Conservation (phyloP, 1,284 basidiomycete genomes). For the Ustilago sp. region DNA sequence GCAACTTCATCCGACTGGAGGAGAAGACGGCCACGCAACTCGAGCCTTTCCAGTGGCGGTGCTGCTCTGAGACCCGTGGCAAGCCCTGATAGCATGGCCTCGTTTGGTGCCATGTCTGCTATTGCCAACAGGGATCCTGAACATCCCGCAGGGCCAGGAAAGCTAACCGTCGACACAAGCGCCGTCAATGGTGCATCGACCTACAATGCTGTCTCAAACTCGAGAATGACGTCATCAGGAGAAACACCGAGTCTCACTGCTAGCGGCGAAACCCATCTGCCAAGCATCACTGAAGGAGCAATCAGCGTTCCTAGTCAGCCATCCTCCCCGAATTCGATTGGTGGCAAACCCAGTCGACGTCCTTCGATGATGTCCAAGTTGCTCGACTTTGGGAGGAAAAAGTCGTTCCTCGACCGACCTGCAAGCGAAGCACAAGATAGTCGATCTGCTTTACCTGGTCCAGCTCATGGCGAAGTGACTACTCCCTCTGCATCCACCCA, state of each 20-base stretch:
- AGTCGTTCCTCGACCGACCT: constrained; percentile 39
- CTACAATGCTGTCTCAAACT: neutral
- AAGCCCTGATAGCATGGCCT: constrained; percentile 36
- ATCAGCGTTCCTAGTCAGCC: constrained; percentile 23
- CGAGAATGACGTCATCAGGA: constrained; percentile 5
- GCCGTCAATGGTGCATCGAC: neutral
- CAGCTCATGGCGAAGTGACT: constrained; percentile 17
- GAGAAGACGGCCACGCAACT: constrained; percentile 25
- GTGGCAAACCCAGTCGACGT: constrained; percentile 24
- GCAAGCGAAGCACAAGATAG: constrained; percentile 18
- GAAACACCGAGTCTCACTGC: constrained; percentile 13
- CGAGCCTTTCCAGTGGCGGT: constrained; percentile 29
- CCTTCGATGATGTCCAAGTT: constrained; percentile 50
- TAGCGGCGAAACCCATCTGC: constrained; percentile 18
- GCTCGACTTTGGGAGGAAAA: constrained; percentile 45
- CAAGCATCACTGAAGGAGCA: constrained; percentile 38
- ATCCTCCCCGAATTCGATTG: constrained; percentile 8
- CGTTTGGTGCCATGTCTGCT: constrained; percentile 22
- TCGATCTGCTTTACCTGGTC: constrained; percentile 16
- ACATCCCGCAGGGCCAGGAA: constrained; percentile 16
- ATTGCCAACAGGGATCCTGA: constrained; percentile 22
- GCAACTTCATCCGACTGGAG: constrained; percentile 34
- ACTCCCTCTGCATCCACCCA: constrained; percentile 9
- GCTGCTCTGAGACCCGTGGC: constrained; percentile 18
- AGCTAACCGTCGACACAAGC: constrained; percentile 15